A percentile compares a stretch with the other conserved stretches of the same genome.
These are phyloP conservation scores for Lachnellula suecica DNA, from an alignment of 2,329 filamentous ascomycete species.

Conservation along the genomic window DNA sequence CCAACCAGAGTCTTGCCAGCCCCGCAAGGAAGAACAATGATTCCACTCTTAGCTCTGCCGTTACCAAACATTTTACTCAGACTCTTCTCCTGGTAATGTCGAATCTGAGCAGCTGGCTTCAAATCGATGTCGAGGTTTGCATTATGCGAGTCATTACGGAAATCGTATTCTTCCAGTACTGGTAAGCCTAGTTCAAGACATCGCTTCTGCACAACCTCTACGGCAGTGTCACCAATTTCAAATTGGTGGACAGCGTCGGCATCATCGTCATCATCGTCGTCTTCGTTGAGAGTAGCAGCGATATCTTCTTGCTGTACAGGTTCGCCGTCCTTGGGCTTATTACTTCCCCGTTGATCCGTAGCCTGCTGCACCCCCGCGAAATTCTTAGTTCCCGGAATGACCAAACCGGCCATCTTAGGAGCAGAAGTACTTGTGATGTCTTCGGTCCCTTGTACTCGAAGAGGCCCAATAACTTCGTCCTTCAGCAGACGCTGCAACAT, in stretches of 20 bases:
- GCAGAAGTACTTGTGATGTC: constrained; percentile 80
- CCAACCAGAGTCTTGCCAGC: constrained; percentile 96
- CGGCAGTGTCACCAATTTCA: constrained; percentile 78
- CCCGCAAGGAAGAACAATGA: constrained; percentile 94
- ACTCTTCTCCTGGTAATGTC: constrained; percentile 95
- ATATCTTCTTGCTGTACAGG: constrained; percentile 65
- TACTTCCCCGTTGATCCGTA: constrained; percentile 37
- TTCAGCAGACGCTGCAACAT: constrained; percentile 85
- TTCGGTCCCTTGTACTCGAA: constrained; percentile 67
- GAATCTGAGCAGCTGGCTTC: constrained; percentile 84
- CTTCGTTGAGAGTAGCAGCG: constrained; percentile 70
- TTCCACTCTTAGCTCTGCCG: constrained; percentile 92
- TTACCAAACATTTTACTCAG: constrained; percentile 99
- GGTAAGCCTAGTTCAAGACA: constrained; percentile 86
- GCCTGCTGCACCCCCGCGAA: constrained; percentile 85
- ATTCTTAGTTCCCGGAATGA: constrained; percentile 93
- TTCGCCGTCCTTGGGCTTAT: constrained; percentile 44
- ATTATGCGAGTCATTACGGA: constrained; percentile 86
- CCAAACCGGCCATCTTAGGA: constrained; percentile 81
- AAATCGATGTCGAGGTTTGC: constrained; percentile 92
- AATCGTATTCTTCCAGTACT: constrained; percentile 95
- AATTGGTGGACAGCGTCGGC: constrained; percentile 90
- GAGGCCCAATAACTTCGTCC: constrained; percentile 77
- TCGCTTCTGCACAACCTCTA: constrained; percentile 85
- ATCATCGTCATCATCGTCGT: constrained; percentile 81